A percentile compares a stretch with the other conserved stretches of the same genome.
Conservation (phyloP, 2,329 filamentous ascomycete genomes). For the Arthrobotrys conoides region DNA sequence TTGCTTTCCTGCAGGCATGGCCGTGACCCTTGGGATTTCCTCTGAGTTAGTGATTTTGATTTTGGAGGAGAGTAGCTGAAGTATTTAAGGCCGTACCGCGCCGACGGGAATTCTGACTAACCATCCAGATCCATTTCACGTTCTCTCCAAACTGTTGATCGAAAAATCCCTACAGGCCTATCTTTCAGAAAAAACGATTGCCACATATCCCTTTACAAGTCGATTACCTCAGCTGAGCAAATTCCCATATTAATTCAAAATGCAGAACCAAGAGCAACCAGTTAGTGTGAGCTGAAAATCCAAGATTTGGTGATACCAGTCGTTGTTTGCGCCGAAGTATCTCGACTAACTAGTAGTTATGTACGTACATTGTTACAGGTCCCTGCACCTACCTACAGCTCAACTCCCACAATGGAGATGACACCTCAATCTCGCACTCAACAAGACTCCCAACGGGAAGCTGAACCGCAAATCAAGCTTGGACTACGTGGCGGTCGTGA, state of each 20-base stretch:
- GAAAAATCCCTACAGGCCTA: not conserved
- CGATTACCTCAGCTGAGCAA: not conserved
- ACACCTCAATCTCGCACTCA: slow-evolving; percentile 47
- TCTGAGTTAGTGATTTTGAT: not conserved
- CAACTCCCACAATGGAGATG: slow-evolving; percentile 49
- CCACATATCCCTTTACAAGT: not conserved
- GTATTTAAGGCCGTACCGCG: slow-evolving; percentile 7
- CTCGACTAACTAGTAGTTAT: not conserved
- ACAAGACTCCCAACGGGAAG: slow-evolving; percentile 46
- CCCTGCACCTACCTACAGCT: slow-evolving; percentile 30
- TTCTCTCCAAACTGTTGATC: no score
- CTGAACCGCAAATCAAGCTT: slow-evolving; percentile 52
- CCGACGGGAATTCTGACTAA: not conserved
- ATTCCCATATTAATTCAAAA: slow-evolving; percentile 20
- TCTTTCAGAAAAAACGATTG: not conserved
- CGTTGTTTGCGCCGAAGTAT: not conserved
- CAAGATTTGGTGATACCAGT: not conserved
- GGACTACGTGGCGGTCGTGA: slow-evolving; percentile 56
- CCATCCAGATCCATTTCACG: not conserved
- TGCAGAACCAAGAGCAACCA: slow-evolving; percentile 47
- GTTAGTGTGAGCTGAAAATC: slow-evolving; percentile 19
- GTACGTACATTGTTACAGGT: not conserved
- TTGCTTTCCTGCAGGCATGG: not conserved
- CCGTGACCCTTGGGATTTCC: not conserved
- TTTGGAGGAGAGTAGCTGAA: not conserved